These are phyloP conservation scores for Clavariopsis aquatica DNA, from an alignment of 495 filamentous ascomycete species.

Conservation along the genomic window DNA sequence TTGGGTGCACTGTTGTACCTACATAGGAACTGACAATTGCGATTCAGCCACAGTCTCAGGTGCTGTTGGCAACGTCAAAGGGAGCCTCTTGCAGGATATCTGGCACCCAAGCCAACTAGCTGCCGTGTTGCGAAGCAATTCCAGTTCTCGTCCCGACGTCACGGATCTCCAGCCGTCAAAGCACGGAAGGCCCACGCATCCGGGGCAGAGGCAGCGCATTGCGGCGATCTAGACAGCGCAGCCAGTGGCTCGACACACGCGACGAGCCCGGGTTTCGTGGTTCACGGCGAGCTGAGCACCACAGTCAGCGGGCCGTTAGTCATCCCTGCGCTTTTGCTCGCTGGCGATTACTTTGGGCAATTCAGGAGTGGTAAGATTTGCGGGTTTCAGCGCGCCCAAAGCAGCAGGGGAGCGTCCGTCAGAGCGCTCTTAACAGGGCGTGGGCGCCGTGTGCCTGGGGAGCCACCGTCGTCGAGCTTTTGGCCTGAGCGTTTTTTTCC, in stretches of 20 bases:
- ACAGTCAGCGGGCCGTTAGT: conserved; percentile 35
- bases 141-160: conserved; percentile 8
- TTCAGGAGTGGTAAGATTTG: conserved; percentile 35
- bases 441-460: neutral
- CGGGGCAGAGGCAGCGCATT: conserved; percentile 10
- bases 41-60: conserved; percentile 24
- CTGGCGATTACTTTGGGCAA: conserved; percentile 35
- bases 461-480: neutral
- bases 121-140: neutral
- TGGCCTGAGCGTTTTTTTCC: conserved; percentile 8
- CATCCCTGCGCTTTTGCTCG: conserved; percentile 24
- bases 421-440: neutral
- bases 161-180: conserved; percentile 11
- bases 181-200: neutral
- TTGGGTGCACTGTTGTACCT: neutral
- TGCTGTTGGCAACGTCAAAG: neutral
- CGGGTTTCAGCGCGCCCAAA: conserved; percentile 35
- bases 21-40: conserved; percentile 25
- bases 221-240: conserved; percentile 5
- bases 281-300: conserved; percentile 19
- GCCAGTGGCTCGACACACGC: conserved; percentile 8
- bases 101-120: neutral
- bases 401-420: conserved; percentile 21
- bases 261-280: conserved; percentile 19
- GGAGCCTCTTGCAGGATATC: conserved; percentile 2